phyloP scores from a whole-genome alignment of 177 flowering plant species.

The Vitis hybrid region DNA sequence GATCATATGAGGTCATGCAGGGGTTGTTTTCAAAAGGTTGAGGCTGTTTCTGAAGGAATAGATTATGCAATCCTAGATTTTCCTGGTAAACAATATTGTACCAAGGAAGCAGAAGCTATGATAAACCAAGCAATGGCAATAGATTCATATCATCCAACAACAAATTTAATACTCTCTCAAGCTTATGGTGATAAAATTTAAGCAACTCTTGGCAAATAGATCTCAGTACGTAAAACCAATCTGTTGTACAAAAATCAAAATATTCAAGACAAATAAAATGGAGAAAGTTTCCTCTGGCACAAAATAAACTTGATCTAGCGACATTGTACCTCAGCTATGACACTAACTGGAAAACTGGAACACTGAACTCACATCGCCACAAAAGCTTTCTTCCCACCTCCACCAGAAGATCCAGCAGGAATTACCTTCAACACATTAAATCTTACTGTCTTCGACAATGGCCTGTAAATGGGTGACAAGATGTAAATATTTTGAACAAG shows the following conservation, averaged over 20 bases:
- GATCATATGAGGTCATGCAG: too few relatives aligned
- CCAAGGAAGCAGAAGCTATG: too few relatives aligned
- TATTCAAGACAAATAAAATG: not conserved
- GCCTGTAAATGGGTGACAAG: slow-evolving; percentile 3
- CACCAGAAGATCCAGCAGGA: slow-evolving; percentile 23
- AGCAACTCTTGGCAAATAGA: not conserved
- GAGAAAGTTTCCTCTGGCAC: not conserved
- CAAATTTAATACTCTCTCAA: too few relatives aligned
- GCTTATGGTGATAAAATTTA: not conserved
- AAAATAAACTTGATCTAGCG: slow-evolving; percentile 1
- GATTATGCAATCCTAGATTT: too few relatives aligned
- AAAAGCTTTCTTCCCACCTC: slow-evolving; percentile 17
- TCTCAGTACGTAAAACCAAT: not conserved
- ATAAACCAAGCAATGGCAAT: too few relatives aligned
- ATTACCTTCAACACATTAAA: slow-evolving; percentile 23
- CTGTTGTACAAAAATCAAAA: slow-evolving; percentile 5
- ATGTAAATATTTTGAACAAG: not conserved
- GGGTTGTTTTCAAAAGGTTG: too few relatives aligned
- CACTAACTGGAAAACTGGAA: not conserved
- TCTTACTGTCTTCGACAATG: slow-evolving; percentile 26
- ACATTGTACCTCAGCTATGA: not conserved
- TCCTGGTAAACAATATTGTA: too few relatives aligned
- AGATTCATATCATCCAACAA: too few relatives aligned
- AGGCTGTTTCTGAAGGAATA: too few relatives aligned
- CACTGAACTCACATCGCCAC: slow-evolving; percentile 14